Evolutionary conservation across 805 yeast species (phyloP).

Genomic region (Jamesozyma rosinii): DNA sequence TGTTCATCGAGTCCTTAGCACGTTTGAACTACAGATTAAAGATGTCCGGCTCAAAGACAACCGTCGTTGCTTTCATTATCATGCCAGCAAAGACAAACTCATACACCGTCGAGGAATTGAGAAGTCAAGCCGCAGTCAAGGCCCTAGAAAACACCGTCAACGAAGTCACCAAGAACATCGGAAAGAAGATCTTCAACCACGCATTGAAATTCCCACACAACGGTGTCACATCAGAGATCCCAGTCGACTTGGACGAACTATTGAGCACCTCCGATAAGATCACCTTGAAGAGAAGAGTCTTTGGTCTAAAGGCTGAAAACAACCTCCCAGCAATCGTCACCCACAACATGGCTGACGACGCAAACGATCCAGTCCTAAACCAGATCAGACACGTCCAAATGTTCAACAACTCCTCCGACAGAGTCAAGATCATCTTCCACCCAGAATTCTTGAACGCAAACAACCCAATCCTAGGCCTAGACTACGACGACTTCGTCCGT

Average conservation of each 20-base stretch:
- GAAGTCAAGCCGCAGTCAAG: slow-evolving; percentile 91
- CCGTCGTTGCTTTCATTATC: slow-evolving; percentile 92
- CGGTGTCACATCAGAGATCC: slow-evolving; percentile 51
- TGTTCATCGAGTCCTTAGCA: slow-evolving; percentile 87
- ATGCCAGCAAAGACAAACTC: slow-evolving; percentile 96
- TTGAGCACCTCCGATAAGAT: slow-evolving; percentile 83
- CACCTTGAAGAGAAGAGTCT: slow-evolving; percentile 79
- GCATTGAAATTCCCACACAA: slow-evolving; percentile 57
- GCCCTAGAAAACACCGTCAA: slow-evolving; percentile 81
- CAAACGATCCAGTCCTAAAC: slow-evolving; percentile 80
- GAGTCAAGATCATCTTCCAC: slow-evolving; percentile 93
- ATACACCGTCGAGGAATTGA: slow-evolving; percentile 88
- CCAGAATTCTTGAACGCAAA: slow-evolving; percentile 93
- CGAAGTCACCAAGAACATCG: slow-evolving; percentile 80
- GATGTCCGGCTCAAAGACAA: slow-evolving; percentile 71
- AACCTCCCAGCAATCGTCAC: slow-evolving; percentile 92
- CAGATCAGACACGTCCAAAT: slow-evolving; percentile 87
- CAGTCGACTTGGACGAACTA: slow-evolving; percentile 68
- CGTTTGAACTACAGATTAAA: slow-evolving; percentile 82
- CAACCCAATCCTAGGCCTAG: slow-evolving; percentile 86
- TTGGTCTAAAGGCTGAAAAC: slow-evolving; percentile 66
- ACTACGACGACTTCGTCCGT: slow-evolving; percentile 94
- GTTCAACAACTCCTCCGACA: slow-evolving; percentile 80
- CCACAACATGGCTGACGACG: slow-evolving; percentile 91
- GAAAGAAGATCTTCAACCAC: slow-evolving; percentile 80